phyloP scores from a whole-genome alignment of 2,329 filamentous ascomycete genomes.

The Diaporthe australafricana region DNA sequence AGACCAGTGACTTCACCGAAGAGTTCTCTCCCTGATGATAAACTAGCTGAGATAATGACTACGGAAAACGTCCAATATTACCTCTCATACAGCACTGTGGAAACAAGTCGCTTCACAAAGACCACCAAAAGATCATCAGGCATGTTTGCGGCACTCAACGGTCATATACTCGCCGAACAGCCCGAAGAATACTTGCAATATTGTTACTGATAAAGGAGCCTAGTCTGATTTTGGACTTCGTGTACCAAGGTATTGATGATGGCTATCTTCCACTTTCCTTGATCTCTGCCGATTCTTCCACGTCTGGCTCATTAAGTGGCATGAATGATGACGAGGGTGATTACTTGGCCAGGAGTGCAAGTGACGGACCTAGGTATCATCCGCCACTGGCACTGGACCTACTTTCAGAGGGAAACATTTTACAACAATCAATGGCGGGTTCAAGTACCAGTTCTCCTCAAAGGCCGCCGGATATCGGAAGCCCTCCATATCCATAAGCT shows the following conservation, averaged over 20 bases:
- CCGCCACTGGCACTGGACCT: background rate
- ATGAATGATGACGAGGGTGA: background rate
- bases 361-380: background rate
- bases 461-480: background rate
- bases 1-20: too few species aligned
- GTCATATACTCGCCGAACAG: background rate
- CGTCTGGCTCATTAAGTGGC: background rate
- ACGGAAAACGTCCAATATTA: background rate
- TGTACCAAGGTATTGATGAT: background rate
- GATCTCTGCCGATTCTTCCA: background rate
- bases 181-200: conserved; percentile 6
- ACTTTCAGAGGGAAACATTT: background rate
- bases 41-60: background rate
- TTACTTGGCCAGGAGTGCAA: background rate
- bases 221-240: background rate
- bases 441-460: background rate
- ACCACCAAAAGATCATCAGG: background rate
- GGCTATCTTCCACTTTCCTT: background rate
- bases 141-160: background rate
- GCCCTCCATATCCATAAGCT: background rate
- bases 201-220: background rate
- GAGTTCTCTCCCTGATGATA: background rate
- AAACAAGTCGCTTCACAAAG: background rate
- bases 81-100: background rate
- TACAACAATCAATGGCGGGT: background rate